phyloP scores from a whole-genome alignment of 1,284 basidiomycete species.

The Xerocomus nothofagi region DNA sequence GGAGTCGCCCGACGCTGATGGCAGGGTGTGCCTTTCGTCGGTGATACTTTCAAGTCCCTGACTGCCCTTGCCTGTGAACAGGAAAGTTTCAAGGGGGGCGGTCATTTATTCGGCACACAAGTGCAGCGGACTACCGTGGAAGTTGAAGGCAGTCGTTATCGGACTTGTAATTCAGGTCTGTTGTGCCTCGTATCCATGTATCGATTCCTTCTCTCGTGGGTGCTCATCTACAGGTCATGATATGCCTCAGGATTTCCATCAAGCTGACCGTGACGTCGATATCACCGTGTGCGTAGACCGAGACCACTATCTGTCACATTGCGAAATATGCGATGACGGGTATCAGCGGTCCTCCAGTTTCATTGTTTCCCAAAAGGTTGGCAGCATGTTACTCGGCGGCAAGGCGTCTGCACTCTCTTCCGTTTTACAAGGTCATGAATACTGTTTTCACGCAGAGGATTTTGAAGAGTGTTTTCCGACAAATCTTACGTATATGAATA shows the following conservation, averaged over 20 bases:
- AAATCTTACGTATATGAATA: slow-evolving; percentile 3
- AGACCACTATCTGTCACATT: neutral
- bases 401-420: neutral
- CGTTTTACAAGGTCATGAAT: neutral
- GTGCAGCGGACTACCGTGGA: slow-evolving; percentile 45
- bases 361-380: slow-evolving; percentile 47
- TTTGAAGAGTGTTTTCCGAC: slow-evolving; percentile 1
- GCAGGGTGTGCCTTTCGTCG: slow-evolving; percentile 23
- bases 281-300: slow-evolving; percentile 8
- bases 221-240: slow-evolving; percentile 37
- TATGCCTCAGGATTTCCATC: slow-evolving; percentile 41
- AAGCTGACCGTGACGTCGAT: slow-evolving; percentile 40
- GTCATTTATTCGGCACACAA: slow-evolving; percentile 49
- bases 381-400: slow-evolving; percentile 36
- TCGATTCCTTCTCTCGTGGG: neutral
- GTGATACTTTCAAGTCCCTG: neutral
- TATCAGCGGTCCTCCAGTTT: slow-evolving; percentile 50
- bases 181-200: neutral
- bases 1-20: slow-evolving; percentile 51
- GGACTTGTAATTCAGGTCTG: slow-evolving; percentile 57
- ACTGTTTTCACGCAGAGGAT: neutral
- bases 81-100: slow-evolving; percentile 50
- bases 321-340: slow-evolving; percentile 35
- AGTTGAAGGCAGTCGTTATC: slow-evolving; percentile 58
- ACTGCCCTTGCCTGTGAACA: slow-evolving; percentile 16